Base-by-base conservation (phyloP, 345 rosid genomes). In the Lumnitzera littorea region DNA sequence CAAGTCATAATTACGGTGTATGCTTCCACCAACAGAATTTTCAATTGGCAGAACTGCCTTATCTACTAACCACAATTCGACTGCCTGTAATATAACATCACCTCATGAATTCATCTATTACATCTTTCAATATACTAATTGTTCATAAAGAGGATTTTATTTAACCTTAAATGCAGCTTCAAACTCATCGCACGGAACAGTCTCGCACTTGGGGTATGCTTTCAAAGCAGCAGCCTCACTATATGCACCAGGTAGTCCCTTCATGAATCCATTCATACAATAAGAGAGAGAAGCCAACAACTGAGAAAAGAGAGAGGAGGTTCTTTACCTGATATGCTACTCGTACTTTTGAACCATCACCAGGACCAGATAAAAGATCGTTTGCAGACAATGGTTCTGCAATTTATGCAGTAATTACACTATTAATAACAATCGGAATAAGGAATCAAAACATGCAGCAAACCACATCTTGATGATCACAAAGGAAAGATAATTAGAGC, bases 11-110 rank as follows among this genome's bases (percentile, higher is more conserved):
- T 88, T 91, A 51, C 89, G 89, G 70, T 91, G 97, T 70, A 90
- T 83, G 73, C 99, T 91, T 51, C 99, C 99, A 62, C 86, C 96
- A 15, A 88, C 75, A 53, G 97, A 94, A 71, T 81, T 91, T 74
- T 94, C 99, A 1, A 94, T 88, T 4, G 97, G 97, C 57, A 94
- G 75, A 68, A 94, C 83, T 52, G 97, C 99, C 73, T 82, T 94
- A 63, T 94, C 91, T 71, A 90, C 97, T 66, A 90, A 71, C 91
- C 96, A 90, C 50, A 82, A 79, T 68, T 90, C 99, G 75, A 90
- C 99, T 56, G 99, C 97, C 97, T 94, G 80, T 58, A 64, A 59
- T 27, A 59, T 78, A 51, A 31, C 20, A 7, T 36, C 11, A 36
- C 43, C 43, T 36, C 43, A 36, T 36, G 43, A 36, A 36, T 4